These are phyloP conservation scores for Podaxis mareebaensis DNA, from an alignment of 768 basidiomycete species.

Conservation along the genomic window DNA sequence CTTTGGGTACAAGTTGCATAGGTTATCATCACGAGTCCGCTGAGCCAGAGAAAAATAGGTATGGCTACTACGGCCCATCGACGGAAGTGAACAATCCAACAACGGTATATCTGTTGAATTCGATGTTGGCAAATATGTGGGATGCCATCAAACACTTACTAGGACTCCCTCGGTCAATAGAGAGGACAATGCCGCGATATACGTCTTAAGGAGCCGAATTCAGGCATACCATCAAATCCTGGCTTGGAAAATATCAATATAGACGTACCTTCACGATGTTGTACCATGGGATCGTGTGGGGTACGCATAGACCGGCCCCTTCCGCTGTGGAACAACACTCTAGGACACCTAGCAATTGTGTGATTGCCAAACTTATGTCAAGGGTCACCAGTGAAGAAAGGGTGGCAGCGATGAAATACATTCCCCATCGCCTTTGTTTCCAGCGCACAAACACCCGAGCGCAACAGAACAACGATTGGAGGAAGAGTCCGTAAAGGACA, in stretches of 20 bases:
- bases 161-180: not conserved
- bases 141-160: not conserved
- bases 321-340: not conserved
- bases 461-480: not conserved
- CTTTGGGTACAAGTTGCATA: not conserved
- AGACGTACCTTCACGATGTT: not conserved
- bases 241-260: not conserved
- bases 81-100: not conserved
- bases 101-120: constrained; percentile 4
- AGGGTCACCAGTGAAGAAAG: constrained; percentile 3
- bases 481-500: not conserved
- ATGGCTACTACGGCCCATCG: not conserved
- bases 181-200: not conserved
- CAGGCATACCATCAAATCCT: not conserved
- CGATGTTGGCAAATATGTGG: not conserved
- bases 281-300: not conserved
- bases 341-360: not conserved
- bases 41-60: not conserved
- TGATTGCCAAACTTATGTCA: not conserved
- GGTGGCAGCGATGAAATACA: not conserved
- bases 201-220: not conserved
- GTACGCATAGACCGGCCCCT: not conserved
- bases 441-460: not conserved
- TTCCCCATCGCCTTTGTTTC: not conserved
- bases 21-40: not conserved